Evolutionary conservation across 441 rosid genomes (phyloP).

Genomic region (Kokia cookei): DNA sequence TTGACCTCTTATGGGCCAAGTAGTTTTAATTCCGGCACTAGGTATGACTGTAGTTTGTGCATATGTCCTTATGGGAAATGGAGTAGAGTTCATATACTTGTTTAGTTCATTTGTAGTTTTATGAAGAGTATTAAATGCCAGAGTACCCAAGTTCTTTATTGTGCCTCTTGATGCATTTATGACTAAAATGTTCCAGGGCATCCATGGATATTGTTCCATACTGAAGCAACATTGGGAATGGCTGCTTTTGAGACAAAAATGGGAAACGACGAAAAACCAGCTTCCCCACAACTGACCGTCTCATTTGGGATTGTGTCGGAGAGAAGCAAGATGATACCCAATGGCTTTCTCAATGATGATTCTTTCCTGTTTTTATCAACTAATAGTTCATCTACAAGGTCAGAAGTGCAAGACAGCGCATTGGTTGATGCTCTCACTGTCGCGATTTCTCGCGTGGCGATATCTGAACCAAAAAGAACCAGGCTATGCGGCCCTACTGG

Average conservation of each 20-base stretch:
- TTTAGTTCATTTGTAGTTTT: neutral
- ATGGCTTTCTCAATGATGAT: neutral
- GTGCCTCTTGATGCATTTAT: neutral
- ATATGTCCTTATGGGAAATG: neutral
- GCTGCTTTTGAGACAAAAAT: neutral
- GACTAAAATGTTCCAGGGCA: slow-evolving; percentile 9
- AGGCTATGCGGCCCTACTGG: slow-evolving; percentile 2
- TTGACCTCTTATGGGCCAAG: neutral
- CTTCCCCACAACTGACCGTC: neutral
- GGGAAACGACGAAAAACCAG: neutral
- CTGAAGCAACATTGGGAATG: neutral
- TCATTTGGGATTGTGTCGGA: neutral
- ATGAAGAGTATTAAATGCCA: neutral
- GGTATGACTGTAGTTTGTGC: neutral
- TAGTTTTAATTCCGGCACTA: neutral
- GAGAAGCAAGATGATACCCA: neutral
- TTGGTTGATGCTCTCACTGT: slow-evolving; percentile 6
- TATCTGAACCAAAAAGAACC: slow-evolving; percentile 6
- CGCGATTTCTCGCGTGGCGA: neutral
- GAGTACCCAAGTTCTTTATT: neutral
- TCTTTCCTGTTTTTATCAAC: neutral
- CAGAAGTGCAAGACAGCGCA: neutral
- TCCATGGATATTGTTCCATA: slow-evolving; percentile 9
- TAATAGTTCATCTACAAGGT: neutral
- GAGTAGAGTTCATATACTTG: neutral